phyloP scores from a whole-genome alignment of 176 grass and related monocot species.

The Oryza brachyantha region DNA sequence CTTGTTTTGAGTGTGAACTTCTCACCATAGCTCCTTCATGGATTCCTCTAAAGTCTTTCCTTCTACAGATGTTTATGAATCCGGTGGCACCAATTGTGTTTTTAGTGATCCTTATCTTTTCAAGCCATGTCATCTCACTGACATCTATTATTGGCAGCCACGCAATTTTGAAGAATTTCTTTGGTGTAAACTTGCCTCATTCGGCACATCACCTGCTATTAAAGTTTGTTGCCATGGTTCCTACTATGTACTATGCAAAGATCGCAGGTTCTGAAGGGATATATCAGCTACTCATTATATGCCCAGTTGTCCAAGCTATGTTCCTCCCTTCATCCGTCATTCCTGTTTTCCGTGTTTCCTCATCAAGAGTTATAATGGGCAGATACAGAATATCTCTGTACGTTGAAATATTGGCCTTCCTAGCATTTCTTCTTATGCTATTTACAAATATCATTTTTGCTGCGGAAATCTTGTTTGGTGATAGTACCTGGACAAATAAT shows the following conservation, averaged over 20 bases:
- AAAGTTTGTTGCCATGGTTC: constrained; percentile 54
- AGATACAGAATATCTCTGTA: constrained; percentile 50
- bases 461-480: constrained; percentile 75
- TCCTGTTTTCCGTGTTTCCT: constrained; percentile 66
- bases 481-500: constrained; percentile 71
- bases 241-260: constrained; percentile 56
- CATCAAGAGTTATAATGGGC: constrained; percentile 74
- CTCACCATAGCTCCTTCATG: background rate
- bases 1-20: background rate
- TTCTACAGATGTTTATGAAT: constrained; percentile 62
- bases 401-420: constrained; percentile 49
- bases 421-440: constrained; percentile 63
- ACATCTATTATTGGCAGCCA: constrained; percentile 57
- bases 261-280: constrained; percentile 56
- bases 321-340: constrained; percentile 76
- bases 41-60: background rate
- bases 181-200: constrained; percentile 55
- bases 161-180: constrained; percentile 47
- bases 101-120: constrained; percentile 73
- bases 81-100: constrained; percentile 60
- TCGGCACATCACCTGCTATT: constrained; percentile 40
- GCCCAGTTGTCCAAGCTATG: constrained; percentile 79
- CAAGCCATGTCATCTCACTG: constrained; percentile 65
- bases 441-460: constrained; percentile 77
- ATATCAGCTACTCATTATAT: constrained; percentile 63